Evolutionary conservation across 441 rosid species (phyloP), one percentile per base, ranked within the genome.

Genomic region (Brassica balearica): DNA sequence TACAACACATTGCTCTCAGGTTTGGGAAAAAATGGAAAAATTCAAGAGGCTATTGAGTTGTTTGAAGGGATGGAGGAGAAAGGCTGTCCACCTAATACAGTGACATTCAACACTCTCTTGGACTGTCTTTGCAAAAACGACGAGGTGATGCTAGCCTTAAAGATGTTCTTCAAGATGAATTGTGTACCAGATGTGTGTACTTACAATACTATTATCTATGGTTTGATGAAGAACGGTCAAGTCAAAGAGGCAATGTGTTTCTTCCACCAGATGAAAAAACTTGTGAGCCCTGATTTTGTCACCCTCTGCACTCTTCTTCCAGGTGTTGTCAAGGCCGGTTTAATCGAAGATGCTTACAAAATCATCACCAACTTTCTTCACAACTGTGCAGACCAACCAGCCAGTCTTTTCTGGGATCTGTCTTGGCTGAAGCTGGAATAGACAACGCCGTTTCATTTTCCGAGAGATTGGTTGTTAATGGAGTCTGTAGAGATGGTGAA

Each of bases 81-180:
- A 73, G 92, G 93, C 3, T 95, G 95, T 77, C 80, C 80, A 25
- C 97, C 98, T 25, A 88, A 93, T 84, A 89, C 95, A 4, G 75
- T 92, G 76, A 91, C 95, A 32, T 95, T 89, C 80, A 95, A 95
- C 81, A 91, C 91, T 46, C 91, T 93, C 56, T 84, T 95, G 65
- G 93, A 95, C 85, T 93, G 96, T 88, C 92, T 95, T 72, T 93
- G 94, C 91, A 93, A 93, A 87, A 93, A 93, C 36, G 93, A 87
- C 15, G 91, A 88, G 88, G 91, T 92, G 76, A 84, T 84, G 74
- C 78, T 88, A 77, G 95, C 99, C 64, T 51, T 90, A 82, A 81
- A 85, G 69, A 85, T 92, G 94, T 82, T 92, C 69, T 89, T 84
- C 67, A 63, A 78, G 70, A 95, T 83, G 85, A 89, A 87, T 80